Evolutionary conservation across 2,329 filamentous ascomycete genomes (phyloP), one percentile per base, ranked within the genome.

Genomic region (Pleomassaria siparia): DNA sequence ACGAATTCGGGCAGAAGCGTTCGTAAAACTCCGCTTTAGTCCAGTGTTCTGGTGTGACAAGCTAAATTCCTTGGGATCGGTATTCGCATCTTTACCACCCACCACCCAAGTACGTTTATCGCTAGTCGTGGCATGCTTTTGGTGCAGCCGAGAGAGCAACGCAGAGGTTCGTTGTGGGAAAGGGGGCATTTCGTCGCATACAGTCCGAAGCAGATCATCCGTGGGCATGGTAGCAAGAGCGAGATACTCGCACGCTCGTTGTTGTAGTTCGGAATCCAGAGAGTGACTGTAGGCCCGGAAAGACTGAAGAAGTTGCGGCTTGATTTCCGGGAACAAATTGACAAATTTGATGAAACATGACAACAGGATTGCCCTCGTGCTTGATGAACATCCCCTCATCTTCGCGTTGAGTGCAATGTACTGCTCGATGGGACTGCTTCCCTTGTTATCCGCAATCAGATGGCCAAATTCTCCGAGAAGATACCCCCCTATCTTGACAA

Each of bases 181-280:
- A 0, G 94, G 91, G 2, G 94, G 94, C 95, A 99, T 99, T 70
- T 99, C 94, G 60, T 99, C 94, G 70, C 91, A 96, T 5, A 99
- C 86, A 0, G 94, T 97, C 43, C 94, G 84, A 11, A 99, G 78
- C 6, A 99, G 80, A 56, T 97, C 91, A 62, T 99, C 94, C 0
- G 89, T 90, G 0, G 90, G 88, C 68, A 95, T 80, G 26, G 83
- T 91, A 15, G 91, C 90, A 53, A 99, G 78, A 0, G 88, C 85
- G 50, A 96, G 78, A 69, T 97, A 99, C 70, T 99, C 94, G 73
- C 91, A 99, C 12, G 94, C 92, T 72, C 94, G 80, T 74, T 99
- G 94, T 70, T 99, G 94, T 56, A 99, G 78, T 70, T 99, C 94
- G 0, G 94, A 89, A 69, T 99, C 94, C 22, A 97, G 79, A 0